These are phyloP conservation scores for Metroxylon sagu DNA, from an alignment of 176 grass and related monocot genomes.

Conservation along the genomic window DNA sequence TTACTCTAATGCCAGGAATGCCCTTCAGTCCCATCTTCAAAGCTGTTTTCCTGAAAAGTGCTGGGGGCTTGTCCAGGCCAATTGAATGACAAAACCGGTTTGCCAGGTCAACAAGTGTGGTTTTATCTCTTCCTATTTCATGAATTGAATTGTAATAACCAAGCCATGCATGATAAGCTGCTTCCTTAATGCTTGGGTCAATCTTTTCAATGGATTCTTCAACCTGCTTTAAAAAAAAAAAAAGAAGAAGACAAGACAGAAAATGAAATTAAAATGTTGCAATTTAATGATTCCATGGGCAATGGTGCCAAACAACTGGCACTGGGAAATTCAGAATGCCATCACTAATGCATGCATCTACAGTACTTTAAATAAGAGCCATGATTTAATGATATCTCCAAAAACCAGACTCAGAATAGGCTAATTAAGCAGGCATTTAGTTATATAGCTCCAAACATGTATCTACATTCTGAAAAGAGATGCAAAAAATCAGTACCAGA, in stretches of 20 bases:
- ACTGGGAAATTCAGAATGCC: neutral
- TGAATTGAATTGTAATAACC: conserved; percentile 72
- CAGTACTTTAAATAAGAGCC: too few species aligned
- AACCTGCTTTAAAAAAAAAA: conserved; percentile 34
- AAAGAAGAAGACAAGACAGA: neutral
- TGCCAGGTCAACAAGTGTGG: conserved; percentile 63
- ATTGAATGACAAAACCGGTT: conserved; percentile 57
- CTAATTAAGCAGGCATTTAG: too few species aligned
- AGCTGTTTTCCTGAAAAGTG: conserved; percentile 65
- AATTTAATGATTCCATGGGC: too few species aligned
- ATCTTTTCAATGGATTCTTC: conserved; percentile 72
- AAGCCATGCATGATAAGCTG: conserved; percentile 81
- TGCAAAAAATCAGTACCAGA: too few species aligned
- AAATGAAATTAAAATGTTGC: neutral
- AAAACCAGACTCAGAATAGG: too few species aligned
- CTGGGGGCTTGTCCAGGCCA: conserved; percentile 64
- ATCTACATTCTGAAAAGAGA: too few species aligned
- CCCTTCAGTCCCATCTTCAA: conserved; percentile 88
- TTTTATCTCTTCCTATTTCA: conserved; percentile 65
- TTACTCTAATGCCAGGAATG: conserved; percentile 69
- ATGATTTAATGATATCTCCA: too few species aligned
- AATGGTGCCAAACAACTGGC: too few species aligned
- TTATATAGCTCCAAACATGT: too few species aligned
- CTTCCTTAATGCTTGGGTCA: conserved; percentile 84
- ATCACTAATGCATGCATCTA: neutral